A percentile compares a stretch with the other conserved stretches of the same genome.
phyloP scores from a whole-genome alignment of 768 basidiomycete species.

The Suillus subalutaceus region DNA sequence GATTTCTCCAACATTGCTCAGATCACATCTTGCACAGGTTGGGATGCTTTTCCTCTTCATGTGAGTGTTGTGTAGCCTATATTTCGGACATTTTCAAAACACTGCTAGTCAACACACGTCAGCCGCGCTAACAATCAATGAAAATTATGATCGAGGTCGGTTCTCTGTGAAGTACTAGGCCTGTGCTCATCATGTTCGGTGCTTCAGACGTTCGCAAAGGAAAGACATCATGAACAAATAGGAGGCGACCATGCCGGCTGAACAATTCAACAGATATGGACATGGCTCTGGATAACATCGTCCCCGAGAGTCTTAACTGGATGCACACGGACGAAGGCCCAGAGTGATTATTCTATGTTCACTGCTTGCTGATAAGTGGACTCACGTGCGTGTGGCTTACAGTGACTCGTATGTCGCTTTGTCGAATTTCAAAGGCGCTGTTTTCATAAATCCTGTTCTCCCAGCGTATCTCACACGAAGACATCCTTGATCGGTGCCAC shows the following conservation, averaged over 20 bases:
- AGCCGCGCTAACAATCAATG: conserved; percentile 81
- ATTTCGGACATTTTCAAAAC: conserved; percentile 15
- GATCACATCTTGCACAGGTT: conserved; percentile 45
- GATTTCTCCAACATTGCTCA: background rate
- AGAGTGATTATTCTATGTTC: conserved; percentile 58
- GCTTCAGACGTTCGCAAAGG: conserved; percentile 47
- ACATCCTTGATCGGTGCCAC: conserved; percentile 83
- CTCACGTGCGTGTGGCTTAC: conserved; percentile 15
- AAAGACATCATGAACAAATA: conserved; percentile 19
- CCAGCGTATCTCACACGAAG: conserved; percentile 89
- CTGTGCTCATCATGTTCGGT: background rate
- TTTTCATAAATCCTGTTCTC: conserved; percentile 2
- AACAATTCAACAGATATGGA: conserved; percentile 76
- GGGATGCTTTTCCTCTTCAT: conserved; percentile 92
- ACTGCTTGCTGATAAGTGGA: conserved; percentile 10
- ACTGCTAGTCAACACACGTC: conserved; percentile 73
- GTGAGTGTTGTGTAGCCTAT: conserved; percentile 41
- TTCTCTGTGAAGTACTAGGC: conserved; percentile 7
- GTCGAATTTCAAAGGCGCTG: conserved; percentile 9
- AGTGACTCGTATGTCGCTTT: conserved; percentile 71
- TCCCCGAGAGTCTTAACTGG: conserved; percentile 85
- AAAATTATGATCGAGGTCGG: conserved; percentile 83
- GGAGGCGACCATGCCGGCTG: conserved; percentile 29
- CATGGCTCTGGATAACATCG: conserved; percentile 88
- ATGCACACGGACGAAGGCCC: conserved; percentile 89